Evolutionary conservation across 108 stramenopile genomes (phyloP).

Genomic region (Hondaea fermentalgiana): DNA sequence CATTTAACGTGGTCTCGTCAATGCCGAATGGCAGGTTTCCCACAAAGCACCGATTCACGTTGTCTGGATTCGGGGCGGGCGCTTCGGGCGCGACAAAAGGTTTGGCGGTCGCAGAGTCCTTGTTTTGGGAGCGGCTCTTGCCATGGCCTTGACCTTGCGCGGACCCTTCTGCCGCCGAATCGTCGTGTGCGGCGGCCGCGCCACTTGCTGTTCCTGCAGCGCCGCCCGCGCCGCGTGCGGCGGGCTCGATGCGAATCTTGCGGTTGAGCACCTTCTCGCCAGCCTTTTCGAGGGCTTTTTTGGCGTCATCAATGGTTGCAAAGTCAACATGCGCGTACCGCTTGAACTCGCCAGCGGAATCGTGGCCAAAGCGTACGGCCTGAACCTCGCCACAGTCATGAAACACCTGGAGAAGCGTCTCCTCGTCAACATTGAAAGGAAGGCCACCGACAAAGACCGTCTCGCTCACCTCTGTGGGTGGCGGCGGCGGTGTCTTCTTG

Average conservation of each 20-base stretch:
- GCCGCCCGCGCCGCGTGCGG: background rate
- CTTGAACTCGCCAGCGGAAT: background rate
- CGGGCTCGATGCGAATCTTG: conserved; percentile 7
- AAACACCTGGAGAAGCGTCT: conserved; percentile 20
- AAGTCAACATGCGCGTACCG: conserved; percentile 7
- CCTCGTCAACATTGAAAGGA: conserved; percentile 17
- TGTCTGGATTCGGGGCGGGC: conserved; percentile 50
- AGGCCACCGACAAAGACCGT: background rate
- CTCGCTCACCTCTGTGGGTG: no score
- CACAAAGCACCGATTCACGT: conserved; percentile 31
- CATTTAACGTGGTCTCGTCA: conserved; percentile 20
- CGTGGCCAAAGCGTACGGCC: background rate
- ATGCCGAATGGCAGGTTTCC: conserved; percentile 33
- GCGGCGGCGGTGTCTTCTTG: no score
- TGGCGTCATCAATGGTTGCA: background rate
- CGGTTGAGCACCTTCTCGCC: background rate
- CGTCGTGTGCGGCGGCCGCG: no score
- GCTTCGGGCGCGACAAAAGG: conserved; percentile 51
- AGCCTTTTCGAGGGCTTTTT: background rate
- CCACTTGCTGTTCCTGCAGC: background rate
- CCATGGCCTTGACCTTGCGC: background rate
- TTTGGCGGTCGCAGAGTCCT: background rate
- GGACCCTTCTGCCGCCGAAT: no score
- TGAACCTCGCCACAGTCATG: background rate
- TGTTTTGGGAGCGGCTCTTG: background rate